Evolutionary conservation across 2,329 filamentous ascomycete genomes (phyloP).

Genomic region (Chaetothyriales sp.): DNA sequence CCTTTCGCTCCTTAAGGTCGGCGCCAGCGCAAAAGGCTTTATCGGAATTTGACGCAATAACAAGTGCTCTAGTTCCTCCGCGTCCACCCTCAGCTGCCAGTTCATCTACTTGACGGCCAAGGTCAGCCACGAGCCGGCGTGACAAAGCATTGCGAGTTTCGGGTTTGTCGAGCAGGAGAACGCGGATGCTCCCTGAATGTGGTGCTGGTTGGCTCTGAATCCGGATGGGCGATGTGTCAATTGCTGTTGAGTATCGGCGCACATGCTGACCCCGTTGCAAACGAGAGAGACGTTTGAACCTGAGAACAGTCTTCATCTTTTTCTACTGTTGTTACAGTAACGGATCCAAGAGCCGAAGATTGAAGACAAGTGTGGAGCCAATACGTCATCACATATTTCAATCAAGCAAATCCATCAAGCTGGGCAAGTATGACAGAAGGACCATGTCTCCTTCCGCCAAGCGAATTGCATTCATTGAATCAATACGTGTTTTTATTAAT

Average conservation of each 20-base stretch:
- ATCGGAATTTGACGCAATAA: constrained; percentile 75
- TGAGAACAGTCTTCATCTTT: background rate
- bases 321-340: background rate
- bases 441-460: no score
- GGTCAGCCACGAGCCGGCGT: constrained; percentile 52
- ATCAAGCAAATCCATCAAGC: no score
- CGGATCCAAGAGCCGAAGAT: background rate
- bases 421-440: no score
- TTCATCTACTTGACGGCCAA: constrained; percentile 57
- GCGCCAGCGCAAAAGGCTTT: constrained; percentile 85
- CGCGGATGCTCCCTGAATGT: constrained; percentile 66
- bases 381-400: no score
- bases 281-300: background rate
- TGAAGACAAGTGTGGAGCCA: background rate
- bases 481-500: no score
- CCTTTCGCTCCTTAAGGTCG: constrained; percentile 74
- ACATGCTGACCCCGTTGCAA: background rate
- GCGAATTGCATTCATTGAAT: no score
- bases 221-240: constrained; percentile 35
- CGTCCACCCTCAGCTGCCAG: constrained; percentile 46
- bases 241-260: constrained; percentile 3
- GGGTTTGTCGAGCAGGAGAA: constrained; percentile 77
- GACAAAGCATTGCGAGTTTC: constrained; percentile 84
- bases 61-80: constrained; percentile 58
- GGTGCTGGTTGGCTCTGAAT: constrained; percentile 63